phyloP scores from a whole-genome alignment of 1,284 basidiomycete genomes.

The Ceratobasidium sp. region DNA sequence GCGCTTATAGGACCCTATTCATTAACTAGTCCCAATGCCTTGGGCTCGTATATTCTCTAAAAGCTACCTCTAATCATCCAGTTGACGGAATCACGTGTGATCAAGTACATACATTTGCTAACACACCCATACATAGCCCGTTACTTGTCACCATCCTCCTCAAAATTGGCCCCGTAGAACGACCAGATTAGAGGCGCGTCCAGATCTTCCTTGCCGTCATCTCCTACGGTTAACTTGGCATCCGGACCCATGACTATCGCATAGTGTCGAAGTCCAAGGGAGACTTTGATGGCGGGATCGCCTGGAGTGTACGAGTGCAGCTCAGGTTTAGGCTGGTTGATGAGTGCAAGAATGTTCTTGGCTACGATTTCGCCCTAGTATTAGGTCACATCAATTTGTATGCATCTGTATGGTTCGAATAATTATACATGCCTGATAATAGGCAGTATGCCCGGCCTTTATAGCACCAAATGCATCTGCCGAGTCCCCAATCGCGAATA shows the following conservation, averaged over 20 bases:
- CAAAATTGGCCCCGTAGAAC: conserved; percentile 12
- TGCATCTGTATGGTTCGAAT: neutral
- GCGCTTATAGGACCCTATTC: too few relatives aligned
- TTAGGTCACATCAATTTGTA: conserved; percentile 43
- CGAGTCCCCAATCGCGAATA: conserved; percentile 48
- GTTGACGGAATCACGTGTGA: too few relatives aligned
- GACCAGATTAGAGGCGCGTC: conserved; percentile 5
- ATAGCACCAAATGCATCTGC: conserved; percentile 52
- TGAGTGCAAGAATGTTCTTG: conserved; percentile 49
- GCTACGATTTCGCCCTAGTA: conserved; percentile 45
- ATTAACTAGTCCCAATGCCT: too few relatives aligned
- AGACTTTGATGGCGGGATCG: conserved; percentile 72
- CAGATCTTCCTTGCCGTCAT: conserved; percentile 24
- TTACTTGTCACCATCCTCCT: too few relatives aligned
- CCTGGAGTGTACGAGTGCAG: conserved; percentile 64
- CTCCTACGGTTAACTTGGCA: neutral
- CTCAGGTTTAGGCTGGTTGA: conserved; percentile 40
- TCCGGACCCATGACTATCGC: neutral
- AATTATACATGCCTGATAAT: conserved; percentile 56
- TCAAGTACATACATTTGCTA: too few relatives aligned
- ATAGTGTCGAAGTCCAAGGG: conserved; percentile 58
- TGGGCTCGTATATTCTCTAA: too few relatives aligned
- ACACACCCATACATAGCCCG: too few relatives aligned
- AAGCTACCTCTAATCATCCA: too few relatives aligned
- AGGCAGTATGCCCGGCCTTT: conserved; percentile 71